These are phyloP conservation scores for Leccinum incarnatum DNA, from an alignment of 768 basidiomycete species.

Conservation along the genomic window DNA sequence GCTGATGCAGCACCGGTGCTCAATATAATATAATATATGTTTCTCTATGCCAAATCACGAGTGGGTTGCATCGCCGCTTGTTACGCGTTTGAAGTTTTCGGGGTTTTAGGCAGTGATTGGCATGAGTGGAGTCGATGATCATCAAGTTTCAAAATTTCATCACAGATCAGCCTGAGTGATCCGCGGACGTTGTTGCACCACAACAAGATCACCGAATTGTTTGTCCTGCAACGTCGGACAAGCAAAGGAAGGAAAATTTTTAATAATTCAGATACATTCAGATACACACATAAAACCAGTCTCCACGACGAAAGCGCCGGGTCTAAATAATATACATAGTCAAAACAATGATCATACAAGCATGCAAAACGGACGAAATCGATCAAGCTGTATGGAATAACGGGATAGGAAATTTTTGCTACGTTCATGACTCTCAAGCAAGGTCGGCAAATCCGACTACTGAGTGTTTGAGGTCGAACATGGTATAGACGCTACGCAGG, in stretches of 20 bases:
- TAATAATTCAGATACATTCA: too few relatives aligned
- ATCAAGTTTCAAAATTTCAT: not conserved
- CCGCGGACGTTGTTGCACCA: not conserved
- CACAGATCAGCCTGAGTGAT: not conserved
- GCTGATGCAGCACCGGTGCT: too few relatives aligned
- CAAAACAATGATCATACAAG: not conserved
- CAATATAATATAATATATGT: too few relatives aligned
- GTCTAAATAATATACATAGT: not conserved
- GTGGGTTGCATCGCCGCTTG: not conserved
- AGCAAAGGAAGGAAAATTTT: too few relatives aligned
- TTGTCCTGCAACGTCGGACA: too few relatives aligned
- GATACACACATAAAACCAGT: too few relatives aligned
- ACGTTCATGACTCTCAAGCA: not conserved
- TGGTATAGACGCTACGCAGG: not conserved
- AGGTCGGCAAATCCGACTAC: not conserved
- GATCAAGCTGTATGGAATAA: not conserved
- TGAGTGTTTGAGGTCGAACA: not conserved
- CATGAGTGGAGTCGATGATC: not conserved
- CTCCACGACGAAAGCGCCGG: too few relatives aligned
- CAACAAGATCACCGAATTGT: too few relatives aligned
- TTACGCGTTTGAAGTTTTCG: not conserved
- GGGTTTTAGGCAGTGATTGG: not conserved
- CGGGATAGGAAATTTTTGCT: not conserved
- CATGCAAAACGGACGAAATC: not conserved
- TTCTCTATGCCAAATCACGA: too few relatives aligned